Evolutionary conservation across 805 yeast genomes (phyloP).

Genomic region (Candida sithepensis): DNA sequence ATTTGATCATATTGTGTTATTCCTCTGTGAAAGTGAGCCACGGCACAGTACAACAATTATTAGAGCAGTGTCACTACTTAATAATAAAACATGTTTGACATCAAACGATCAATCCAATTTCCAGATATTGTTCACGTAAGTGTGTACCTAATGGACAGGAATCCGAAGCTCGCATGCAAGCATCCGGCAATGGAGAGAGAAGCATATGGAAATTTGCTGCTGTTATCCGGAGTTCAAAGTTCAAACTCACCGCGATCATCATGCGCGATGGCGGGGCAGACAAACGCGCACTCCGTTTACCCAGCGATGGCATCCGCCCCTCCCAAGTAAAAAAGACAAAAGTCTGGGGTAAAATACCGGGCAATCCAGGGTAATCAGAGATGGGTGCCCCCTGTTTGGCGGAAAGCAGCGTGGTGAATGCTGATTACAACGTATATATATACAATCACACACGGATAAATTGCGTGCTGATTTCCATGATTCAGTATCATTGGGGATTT

Average conservation of each 20-base stretch:
- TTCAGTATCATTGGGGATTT: too few species aligned
- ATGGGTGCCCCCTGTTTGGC: neutral
- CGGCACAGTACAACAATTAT: too few species aligned
- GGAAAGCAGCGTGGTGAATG: neutral
- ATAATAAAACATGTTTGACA: too few species aligned
- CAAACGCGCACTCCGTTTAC: neutral
- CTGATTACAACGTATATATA: too few species aligned
- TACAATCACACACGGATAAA: too few species aligned
- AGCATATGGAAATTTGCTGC: neutral
- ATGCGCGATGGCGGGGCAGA: neutral
- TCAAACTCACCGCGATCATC: neutral
- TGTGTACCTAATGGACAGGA: neutral
- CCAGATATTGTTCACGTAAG: neutral
- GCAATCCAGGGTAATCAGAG: neutral
- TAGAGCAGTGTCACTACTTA: too few species aligned
- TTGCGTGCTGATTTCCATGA: too few species aligned
- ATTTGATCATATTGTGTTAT: too few species aligned
- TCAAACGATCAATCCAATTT: too few species aligned
- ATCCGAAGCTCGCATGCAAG: neutral
- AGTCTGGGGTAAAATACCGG: constrained; percentile 1
- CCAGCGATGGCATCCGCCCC: too few species aligned
- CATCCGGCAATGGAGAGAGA: neutral
- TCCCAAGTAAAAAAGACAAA: neutral
- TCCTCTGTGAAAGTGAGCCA: too few species aligned
- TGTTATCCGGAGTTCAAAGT: neutral